These are phyloP conservation scores for Baorangia bicolor DNA, from an alignment of 768 basidiomycete genomes.

Conservation along the genomic window DNA sequence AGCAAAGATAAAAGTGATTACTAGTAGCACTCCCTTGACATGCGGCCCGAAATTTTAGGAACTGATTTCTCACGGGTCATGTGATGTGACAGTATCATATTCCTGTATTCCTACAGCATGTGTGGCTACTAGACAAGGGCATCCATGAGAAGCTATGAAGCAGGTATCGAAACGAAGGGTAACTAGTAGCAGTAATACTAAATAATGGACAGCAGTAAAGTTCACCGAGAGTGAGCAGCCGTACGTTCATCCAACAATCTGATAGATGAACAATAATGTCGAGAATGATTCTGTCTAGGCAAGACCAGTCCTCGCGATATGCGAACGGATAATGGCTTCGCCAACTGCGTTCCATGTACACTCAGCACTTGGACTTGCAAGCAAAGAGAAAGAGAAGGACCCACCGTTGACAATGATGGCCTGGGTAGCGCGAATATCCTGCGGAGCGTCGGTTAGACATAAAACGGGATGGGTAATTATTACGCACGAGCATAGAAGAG, in stretches of 20 bases:
- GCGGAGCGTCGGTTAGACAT: not conserved
- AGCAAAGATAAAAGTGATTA: constrained; percentile 11
- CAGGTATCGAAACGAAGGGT: constrained; percentile 29
- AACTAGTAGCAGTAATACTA: constrained; percentile 25
- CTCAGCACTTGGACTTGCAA: constrained; percentile 2
- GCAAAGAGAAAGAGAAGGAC: constrained; percentile 16
- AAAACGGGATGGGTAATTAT: not conserved
- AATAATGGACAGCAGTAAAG: constrained; percentile 16
- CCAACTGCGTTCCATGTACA: constrained; percentile 42
- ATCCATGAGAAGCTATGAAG: constrained; percentile 17
- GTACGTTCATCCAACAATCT: constrained; percentile 13
- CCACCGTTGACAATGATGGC: constrained; percentile 61
- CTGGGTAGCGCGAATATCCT: constrained; percentile 70
- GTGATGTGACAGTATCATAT: no score
- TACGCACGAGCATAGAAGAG: constrained; percentile 63
- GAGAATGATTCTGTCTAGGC: constrained; percentile 18
- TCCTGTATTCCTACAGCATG: constrained; percentile 27
- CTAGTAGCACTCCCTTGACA: not conserved
- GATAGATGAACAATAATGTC: constrained; percentile 3
- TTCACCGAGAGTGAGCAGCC: constrained; percentile 6
- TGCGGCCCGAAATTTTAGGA: constrained; percentile 11
- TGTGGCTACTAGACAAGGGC: constrained; percentile 21
- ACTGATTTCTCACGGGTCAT: constrained; percentile 10
- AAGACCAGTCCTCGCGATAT: constrained; percentile 54
- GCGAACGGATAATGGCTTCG: constrained; percentile 65